A percentile compares a stretch with the other conserved stretches of the same genome.
These are phyloP conservation scores for Trifolium fragiferum DNA, from an alignment of 306 rosid genomes.

Conservation along the genomic window DNA sequence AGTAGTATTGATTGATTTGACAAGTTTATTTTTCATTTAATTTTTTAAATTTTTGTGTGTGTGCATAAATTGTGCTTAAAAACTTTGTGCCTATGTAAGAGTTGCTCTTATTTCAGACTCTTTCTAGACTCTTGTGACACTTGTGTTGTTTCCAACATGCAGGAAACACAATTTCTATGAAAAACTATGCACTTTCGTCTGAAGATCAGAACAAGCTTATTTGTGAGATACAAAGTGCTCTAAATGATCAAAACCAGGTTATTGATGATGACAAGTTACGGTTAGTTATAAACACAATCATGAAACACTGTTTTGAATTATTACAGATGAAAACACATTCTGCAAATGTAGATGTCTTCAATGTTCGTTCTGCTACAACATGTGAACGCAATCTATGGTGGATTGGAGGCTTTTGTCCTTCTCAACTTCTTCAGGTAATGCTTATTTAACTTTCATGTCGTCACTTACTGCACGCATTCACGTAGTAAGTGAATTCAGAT, in stretches of 20 bases:
- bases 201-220: constrained; percentile 16
- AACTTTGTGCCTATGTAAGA: too few relatives aligned
- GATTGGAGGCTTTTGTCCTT: constrained; percentile 45
- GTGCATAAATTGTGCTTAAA: too few relatives aligned
- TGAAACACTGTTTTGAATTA: constrained; percentile 14
- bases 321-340: constrained; percentile 30
- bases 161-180: constrained; percentile 20
- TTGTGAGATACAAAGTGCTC: constrained; percentile 1
- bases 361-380: constrained; percentile 25
- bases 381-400: constrained; percentile 11
- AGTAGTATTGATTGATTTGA: too few relatives aligned
- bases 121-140: background rate
- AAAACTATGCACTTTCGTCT: constrained; percentile 11
- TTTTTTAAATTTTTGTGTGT: too few relatives aligned
- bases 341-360: constrained; percentile 29
- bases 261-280: constrained; percentile 5
- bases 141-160: background rate
- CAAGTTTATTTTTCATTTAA: too few relatives aligned
- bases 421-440: constrained; percentile 35
- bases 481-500: too few relatives aligned
- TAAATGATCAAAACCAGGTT: constrained; percentile 27
- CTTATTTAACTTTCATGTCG: too few relatives aligned
- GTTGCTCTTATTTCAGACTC: too few relatives aligned
- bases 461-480: background rate
- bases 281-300: constrained; percentile 27